Conservation (phyloP, 805 yeast species). For the Metschnikowia chrysomelidarum region DNA sequence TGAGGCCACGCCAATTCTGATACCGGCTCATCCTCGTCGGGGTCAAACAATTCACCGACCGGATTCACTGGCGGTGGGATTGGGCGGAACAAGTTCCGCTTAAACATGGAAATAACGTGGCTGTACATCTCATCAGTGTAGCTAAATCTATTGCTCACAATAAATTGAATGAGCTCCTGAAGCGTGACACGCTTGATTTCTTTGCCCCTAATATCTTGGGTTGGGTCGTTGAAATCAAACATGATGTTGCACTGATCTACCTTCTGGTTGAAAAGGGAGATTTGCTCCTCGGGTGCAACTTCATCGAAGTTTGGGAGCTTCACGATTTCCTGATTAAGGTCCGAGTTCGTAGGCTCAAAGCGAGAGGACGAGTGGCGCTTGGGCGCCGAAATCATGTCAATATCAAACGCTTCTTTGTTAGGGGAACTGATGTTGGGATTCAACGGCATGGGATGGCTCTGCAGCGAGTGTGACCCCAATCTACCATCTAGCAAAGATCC, state of each 20-base stretch:
- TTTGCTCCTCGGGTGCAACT: conserved; percentile 74
- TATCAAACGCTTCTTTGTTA: conserved; percentile 62
- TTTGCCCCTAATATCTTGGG: conserved; percentile 87
- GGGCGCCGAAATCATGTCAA: conserved; percentile 77
- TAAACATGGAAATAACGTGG: conserved; percentile 87
- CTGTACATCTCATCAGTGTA: conserved; percentile 89
- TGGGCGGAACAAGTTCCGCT: conserved; percentile 85
- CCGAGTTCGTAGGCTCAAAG: conserved; percentile 67
- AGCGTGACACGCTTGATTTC: conserved; percentile 85
- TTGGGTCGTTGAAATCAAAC: conserved; percentile 93
- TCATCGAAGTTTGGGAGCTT: conserved; percentile 87
- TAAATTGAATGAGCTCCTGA: conserved; percentile 86
- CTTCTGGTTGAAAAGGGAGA: conserved; percentile 77
- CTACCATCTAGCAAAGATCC: conserved; percentile 15
- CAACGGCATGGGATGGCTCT: conserved; percentile 46
- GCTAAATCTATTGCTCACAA: conserved; percentile 75
- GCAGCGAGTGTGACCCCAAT: conserved; percentile 19
- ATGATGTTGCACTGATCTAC: conserved; percentile 92
- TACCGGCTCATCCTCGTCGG: conserved; percentile 98
- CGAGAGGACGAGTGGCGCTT: conserved; percentile 91
- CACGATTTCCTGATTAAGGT: conserved; percentile 47
- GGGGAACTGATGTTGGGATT: conserved; percentile 58
- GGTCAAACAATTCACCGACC: conserved; percentile 92
- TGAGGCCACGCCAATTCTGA: conserved; percentile 98
- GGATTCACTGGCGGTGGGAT: conserved; percentile 99